phyloP scores from a whole-genome alignment of 805 yeast species.

The Candida maltosa region DNA sequence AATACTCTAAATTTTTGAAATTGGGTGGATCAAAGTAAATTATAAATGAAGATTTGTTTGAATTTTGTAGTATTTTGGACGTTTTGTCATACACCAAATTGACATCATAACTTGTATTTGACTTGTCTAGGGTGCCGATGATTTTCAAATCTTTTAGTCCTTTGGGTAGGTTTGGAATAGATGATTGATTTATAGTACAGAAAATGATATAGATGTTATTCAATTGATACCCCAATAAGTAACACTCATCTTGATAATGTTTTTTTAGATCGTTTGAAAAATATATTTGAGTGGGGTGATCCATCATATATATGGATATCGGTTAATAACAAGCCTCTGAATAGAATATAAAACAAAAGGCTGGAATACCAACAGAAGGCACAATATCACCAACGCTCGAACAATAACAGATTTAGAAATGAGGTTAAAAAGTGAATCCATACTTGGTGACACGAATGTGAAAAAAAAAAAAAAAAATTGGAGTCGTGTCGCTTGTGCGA shows the following conservation, averaged over 20 bases:
- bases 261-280: constrained; percentile 30
- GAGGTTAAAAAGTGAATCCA: too few relatives aligned
- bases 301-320: not conserved
- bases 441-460: too few relatives aligned
- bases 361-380: too few relatives aligned
- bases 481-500: too few relatives aligned
- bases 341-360: too few relatives aligned
- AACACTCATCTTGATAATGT: constrained; percentile 4
- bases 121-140: constrained; percentile 15
- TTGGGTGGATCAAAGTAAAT: constrained; percentile 67
- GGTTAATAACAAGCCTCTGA: too few relatives aligned
- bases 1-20: constrained; percentile 69
- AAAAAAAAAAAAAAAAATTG: too few relatives aligned
- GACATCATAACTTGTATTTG: constrained; percentile 6
- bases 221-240: constrained; percentile 23
- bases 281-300: constrained; percentile 17
- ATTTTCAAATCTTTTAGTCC: constrained; percentile 11
- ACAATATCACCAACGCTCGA: too few relatives aligned
- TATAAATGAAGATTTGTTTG: constrained; percentile 10
- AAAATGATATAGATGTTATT: constrained; percentile 20
- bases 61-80: constrained; percentile 17
- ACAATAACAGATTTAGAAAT: too few relatives aligned
- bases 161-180: constrained; percentile 6
- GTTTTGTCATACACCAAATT: constrained; percentile 8
- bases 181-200: constrained; percentile 5